Evolutionary conservation across 2,329 filamentous ascomycete species (phyloP).

Genomic region (Ophiocordyceps sinensis): DNA sequence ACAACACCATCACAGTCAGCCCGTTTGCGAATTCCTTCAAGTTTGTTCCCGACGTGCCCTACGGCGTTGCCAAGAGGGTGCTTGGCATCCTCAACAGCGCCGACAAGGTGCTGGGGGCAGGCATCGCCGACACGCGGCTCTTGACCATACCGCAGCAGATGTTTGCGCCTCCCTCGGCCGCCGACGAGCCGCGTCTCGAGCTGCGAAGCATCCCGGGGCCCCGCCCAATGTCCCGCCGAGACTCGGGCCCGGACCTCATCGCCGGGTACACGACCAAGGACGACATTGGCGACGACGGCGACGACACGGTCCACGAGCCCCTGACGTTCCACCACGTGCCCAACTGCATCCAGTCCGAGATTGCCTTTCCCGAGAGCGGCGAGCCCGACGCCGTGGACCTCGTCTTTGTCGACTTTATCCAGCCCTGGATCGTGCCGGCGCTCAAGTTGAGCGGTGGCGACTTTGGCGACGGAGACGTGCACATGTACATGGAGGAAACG

Average conservation of each 20-base stretch:
- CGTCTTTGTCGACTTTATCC: constrained; percentile 83
- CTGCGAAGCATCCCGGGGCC: constrained; percentile 10
- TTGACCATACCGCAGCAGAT: constrained; percentile 34
- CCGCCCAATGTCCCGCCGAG: neutral
- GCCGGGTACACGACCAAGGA: constrained; percentile 80
- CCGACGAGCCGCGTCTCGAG: constrained; percentile 12
- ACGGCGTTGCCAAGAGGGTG: constrained; percentile 56
- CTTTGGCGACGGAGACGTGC: constrained; percentile 32
- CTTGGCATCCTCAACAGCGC: constrained; percentile 29
- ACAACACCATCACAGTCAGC: constrained; percentile 73
- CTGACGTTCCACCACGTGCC: constrained; percentile 67
- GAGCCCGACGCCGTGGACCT: constrained; percentile 67
- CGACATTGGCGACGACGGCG: constrained; percentile 68
- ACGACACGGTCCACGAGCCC: constrained; percentile 71
- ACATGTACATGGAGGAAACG: constrained; percentile 36
- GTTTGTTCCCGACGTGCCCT: constrained; percentile 70
- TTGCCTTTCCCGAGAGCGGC: constrained; percentile 41
- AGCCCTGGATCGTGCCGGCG: constrained; percentile 66
- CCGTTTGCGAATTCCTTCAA: constrained; percentile 73
- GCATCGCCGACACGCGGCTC: constrained; percentile 26
- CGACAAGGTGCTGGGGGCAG: constrained; percentile 25
- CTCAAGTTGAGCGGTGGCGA: constrained; percentile 45
- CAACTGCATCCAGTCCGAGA: constrained; percentile 64
- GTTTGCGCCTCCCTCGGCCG: constrained; percentile 8
- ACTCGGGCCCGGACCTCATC: constrained; percentile 24